These are phyloP conservation scores for Emmonsiellopsis sp. DNA, from an alignment of 2,329 filamentous ascomycete species.

Conservation along the genomic window DNA sequence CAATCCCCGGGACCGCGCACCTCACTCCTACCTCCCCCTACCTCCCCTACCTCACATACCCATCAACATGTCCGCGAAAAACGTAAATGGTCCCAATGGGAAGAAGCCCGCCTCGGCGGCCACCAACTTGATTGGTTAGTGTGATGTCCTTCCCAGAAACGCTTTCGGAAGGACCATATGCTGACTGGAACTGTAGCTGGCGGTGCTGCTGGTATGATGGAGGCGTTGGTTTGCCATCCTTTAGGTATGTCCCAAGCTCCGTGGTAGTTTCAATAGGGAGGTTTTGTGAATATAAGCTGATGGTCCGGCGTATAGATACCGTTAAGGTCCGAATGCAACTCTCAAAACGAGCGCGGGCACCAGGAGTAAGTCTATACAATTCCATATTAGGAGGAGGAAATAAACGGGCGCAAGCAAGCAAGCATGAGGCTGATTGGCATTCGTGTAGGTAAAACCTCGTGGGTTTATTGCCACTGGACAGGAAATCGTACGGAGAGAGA, in stretches of 20 bases:
- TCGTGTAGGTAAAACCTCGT: slow-evolving; percentile 55
- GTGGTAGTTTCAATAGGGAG: not conserved
- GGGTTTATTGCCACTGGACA: slow-evolving; percentile 80
- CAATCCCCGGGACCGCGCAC: no score
- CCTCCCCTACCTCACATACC: not conserved
- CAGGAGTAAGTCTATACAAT: slow-evolving; percentile 52
- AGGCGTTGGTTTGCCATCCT: slow-evolving; percentile 91
- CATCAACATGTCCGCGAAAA: slow-evolving; percentile 50
- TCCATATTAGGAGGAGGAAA: not conserved
- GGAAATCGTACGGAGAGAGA: slow-evolving; percentile 84
- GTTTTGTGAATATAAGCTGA: slow-evolving; percentile 2
- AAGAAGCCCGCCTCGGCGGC: slow-evolving; percentile 78
- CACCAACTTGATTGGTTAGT: slow-evolving; percentile 79
- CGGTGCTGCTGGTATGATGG: slow-evolving; percentile 98
- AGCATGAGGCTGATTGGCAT: not conserved
- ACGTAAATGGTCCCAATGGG: slow-evolving; percentile 33
- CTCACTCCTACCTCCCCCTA: not conserved
- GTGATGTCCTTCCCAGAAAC: slow-evolving; percentile 15
- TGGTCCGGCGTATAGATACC: slow-evolving; percentile 54
- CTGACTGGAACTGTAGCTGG: slow-evolving; percentile 55
- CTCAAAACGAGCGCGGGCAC: slow-evolving; percentile 71
- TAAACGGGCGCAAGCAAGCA: no score
- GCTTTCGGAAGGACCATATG: not conserved
- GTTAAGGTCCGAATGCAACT: slow-evolving; percentile 99
- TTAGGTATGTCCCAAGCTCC: slow-evolving; percentile 51